Evolutionary conservation across 2,329 filamentous ascomycete species (phyloP).

Genomic region (Fusarium guadeloupense): DNA sequence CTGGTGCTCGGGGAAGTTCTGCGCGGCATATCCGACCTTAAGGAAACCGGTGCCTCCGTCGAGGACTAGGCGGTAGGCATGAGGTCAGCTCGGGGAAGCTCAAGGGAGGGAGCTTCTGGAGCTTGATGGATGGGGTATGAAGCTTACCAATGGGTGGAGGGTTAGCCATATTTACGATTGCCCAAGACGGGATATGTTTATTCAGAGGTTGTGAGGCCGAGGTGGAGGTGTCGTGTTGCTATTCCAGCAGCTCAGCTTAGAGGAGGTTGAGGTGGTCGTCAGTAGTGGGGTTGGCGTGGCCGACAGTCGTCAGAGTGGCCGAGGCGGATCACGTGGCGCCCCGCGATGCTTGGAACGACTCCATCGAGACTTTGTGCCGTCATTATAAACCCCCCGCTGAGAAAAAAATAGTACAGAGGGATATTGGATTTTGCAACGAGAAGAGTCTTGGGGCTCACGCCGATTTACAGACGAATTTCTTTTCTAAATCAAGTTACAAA

Average conservation of each 20-base stretch:
- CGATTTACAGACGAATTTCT: background rate
- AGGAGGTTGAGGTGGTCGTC: slow-evolving; percentile 45
- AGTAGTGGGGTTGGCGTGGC: slow-evolving; percentile 49
- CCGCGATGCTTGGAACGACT: slow-evolving; percentile 20
- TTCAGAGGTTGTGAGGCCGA: slow-evolving; percentile 28
- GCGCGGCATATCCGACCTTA: slow-evolving; percentile 98
- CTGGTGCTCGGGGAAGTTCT: slow-evolving; percentile 99
- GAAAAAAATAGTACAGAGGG: slow-evolving; percentile 1
- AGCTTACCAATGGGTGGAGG: slow-evolving; percentile 64
- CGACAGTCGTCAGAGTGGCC: slow-evolving; percentile 51
- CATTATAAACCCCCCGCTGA: slow-evolving; percentile 17
- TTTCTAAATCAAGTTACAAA: background rate
- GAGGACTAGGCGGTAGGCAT: slow-evolving; percentile 72
- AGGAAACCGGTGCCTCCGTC: slow-evolving; percentile 99
- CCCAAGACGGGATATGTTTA: slow-evolving; percentile 20
- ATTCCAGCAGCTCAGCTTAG: slow-evolving; percentile 42
- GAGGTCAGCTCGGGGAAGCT: slow-evolving; percentile 35
- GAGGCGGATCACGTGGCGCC: slow-evolving; percentile 51
- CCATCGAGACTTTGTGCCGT: background rate
- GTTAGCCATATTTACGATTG: slow-evolving; percentile 57
- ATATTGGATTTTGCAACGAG: background rate
- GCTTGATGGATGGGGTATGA: slow-evolving; percentile 21
- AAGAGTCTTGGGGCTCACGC: background rate
- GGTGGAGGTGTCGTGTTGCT: slow-evolving; percentile 36
- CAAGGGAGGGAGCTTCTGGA: slow-evolving; percentile 23